Base-by-base conservation (phyloP, 2,329 filamentous ascomycete genomes). In the Ophiostoma piceae region DNA sequence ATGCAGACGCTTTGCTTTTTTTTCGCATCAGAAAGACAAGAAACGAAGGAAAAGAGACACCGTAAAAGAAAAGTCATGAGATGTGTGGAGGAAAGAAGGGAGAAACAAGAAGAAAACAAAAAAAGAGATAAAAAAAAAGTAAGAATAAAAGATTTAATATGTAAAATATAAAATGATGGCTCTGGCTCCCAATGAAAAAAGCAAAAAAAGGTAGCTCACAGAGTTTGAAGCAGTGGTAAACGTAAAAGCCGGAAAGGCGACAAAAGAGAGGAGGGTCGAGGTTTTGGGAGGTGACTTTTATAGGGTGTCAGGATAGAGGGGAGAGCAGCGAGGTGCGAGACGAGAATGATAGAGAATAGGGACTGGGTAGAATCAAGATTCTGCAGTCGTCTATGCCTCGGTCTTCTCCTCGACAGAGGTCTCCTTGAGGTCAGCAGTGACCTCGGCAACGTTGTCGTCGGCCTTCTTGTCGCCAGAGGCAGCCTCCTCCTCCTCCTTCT, bases 401-500 rank as follows among this genome's bases (percentile, higher is more conserved):
- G 82, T 81, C 77, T 82, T 77, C n/a, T 54, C 66, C 43, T 67
- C 43, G 22, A 41, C 76, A 60, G 84, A 81, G 70, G 80, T 78
- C 73, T 85, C 80, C 80, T 86, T 82, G 70, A 87, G 79, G 70
- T 81, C 82, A 68, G 82, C 78, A 67, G 83, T 82, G 69, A 82
- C 82, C 71, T 85, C 84, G 57, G 85, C 87, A 68, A 87, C 84
- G 73, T 83, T 79, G 71, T 82, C 80, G 72, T 78, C 77, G 71
- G 78, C 76, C 71, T 82, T 82, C 73, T 82, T 82, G 74, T 74
- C 76, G 74, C 78, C 84, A 74, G 79, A 77, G n/a, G 80, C 80
- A 73, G 84, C 84, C 72, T 80, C 82, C 69, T 80, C 82, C 69
- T 80, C 86, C 73, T 86, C 83, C 70, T 89, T 88, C 78, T 97